phyloP scores from a whole-genome alignment of 148 eudicot genomes.

The Simmondsia chinensis region DNA sequence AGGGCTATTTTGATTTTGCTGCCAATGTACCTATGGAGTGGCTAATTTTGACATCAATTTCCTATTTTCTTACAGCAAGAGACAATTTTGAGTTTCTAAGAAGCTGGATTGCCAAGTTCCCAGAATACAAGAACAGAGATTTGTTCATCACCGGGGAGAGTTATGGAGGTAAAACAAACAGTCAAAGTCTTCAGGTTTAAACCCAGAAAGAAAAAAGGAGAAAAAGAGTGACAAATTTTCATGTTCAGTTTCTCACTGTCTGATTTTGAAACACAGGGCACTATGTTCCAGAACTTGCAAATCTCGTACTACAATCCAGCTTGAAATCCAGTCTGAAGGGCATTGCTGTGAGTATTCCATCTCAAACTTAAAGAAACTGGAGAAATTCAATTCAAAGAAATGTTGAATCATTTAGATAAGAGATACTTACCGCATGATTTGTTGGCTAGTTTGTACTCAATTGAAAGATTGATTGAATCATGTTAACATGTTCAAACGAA shows the following conservation, averaged over 20 bases:
- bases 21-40: too few species aligned
- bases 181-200: too few species aligned
- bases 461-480: too few species aligned
- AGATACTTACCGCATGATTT: too few species aligned
- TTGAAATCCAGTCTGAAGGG: constrained; percentile 59
- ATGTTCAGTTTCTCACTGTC: not conserved
- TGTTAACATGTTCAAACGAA: too few species aligned
- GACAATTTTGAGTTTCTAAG: constrained; percentile 59
- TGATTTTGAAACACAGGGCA: constrained; percentile 46
- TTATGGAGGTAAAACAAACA: constrained; percentile 58
- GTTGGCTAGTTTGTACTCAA: too few species aligned
- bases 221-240: too few species aligned
- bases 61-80: constrained; percentile 20
- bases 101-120: constrained; percentile 49
- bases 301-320: constrained; percentile 32
- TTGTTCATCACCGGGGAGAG: constrained; percentile 74
- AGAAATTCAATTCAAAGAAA: too few species aligned
- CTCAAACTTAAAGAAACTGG: constrained; percentile 5
- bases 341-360: constrained; percentile 47
- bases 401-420: too few species aligned
- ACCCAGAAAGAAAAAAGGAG: too few species aligned
- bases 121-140: constrained; percentile 54
- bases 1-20: too few species aligned
- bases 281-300: constrained; percentile 79
- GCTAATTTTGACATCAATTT: too few species aligned